Evolutionary conservation across 78 protist genomes (phyloP).

Genomic region (Dictyostelium capitatum): DNA sequence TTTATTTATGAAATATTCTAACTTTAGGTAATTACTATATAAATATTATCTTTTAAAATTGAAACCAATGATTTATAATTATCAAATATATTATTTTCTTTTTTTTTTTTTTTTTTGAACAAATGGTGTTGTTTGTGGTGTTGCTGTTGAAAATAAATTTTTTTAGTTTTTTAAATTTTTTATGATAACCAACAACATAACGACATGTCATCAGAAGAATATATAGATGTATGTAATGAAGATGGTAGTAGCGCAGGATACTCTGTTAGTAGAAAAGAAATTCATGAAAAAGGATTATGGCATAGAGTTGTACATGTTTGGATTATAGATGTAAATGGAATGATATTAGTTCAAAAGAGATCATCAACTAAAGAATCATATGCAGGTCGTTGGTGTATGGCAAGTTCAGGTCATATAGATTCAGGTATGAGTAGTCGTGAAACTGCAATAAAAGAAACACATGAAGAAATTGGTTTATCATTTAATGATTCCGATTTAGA

Average conservation of each 20-base stretch:
- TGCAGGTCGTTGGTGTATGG: slow-evolving; percentile 32
- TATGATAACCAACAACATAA: too few species aligned
- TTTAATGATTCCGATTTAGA: background rate
- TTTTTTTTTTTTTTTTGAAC: too few species aligned
- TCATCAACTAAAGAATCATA: slow-evolving; percentile 25
- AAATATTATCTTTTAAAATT: too few species aligned
- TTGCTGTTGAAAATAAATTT: too few species aligned
- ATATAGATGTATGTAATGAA: background rate
- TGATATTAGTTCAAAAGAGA: slow-evolving; percentile 22
- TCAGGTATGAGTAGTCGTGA: slow-evolving; percentile 23
- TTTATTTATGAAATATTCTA: too few species aligned
- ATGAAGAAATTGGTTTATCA: slow-evolving; percentile 38
- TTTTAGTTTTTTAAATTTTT: too few species aligned
- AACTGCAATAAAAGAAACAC: background rate
- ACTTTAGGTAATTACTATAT: too few species aligned
- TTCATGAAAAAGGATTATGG: slow-evolving; percentile 37
- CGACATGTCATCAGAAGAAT: background rate
- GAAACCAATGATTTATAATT: too few species aligned
- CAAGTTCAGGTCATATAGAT: slow-evolving; percentile 58
- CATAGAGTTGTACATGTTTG: slow-evolving; percentile 65
- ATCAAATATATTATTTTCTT: too few species aligned
- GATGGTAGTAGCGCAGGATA: background rate
- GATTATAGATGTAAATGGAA: slow-evolving; percentile 18
- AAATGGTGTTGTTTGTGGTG: too few species aligned
- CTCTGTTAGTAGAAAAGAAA: slow-evolving; percentile 17